Evolutionary conservation across 805 yeast species (phyloP), one percentile per base, ranked within the genome.

Genomic region (Ogataea paraovalis): DNA sequence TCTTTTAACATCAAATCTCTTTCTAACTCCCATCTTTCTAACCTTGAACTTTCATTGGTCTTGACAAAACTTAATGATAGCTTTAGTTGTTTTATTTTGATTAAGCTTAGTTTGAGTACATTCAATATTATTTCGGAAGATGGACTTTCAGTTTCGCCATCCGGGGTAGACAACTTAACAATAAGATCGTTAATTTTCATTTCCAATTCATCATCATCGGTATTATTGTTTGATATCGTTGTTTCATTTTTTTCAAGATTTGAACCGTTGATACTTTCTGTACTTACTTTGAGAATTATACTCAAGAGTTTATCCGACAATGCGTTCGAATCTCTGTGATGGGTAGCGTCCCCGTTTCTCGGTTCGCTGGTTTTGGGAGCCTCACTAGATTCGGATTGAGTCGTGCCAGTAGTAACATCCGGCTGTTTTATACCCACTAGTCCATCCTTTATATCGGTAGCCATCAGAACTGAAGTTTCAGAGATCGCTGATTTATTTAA

Each of bases 141-240:
- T 36, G 30, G 30, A 41, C 40, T 14, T 13, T 10, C 12, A 7
- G 13, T 32, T 2, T 16, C 10, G n/a, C 44, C 39, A 19, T 48
- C 49, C 1, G 41, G 19, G 18, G 32, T 22, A 4, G 47, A 36
- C 28, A 53, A 34, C 27, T 46, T 55, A 20, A 25, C 12, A 16
- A 55, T 53, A 20, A 55, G 42, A 32, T 41, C 39, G 20, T 39
- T 48, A 36, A 55, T 32, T 30, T 41, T 54, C 47, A 16, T 46
- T 51, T 49, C 67, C 51, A 56, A 62, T 57, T 34, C 56, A 57
- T 37, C 70, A 62, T 37, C 70, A 62, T 47, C 62, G 50, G 13
- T 58, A 48, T 5, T 64, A 39, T n/a, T n/a, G n/a, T 39, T 39
- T 16, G 41, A 16, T 21, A 39, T n/a, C 7, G 20, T 22, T 12